Evolutionary conservation across 148 eudicot species (phyloP), one percentile per base, ranked within the genome.

Genomic region (Rhododendron mucronatum): DNA sequence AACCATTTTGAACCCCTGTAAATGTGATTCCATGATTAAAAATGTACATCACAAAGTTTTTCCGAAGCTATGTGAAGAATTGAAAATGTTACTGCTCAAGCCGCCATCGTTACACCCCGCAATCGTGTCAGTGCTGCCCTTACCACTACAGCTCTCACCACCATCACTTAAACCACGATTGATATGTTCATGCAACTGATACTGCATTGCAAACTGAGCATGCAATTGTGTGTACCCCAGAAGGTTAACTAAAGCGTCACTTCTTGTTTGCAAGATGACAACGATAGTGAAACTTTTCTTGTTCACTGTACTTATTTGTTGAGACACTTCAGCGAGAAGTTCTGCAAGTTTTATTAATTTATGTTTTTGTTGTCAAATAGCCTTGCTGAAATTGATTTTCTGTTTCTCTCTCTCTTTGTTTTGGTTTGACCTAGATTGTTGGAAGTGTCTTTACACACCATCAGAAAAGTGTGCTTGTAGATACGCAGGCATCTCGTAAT

Each of bases 401-500:
- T 71, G 39, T 71, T 71, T 30, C 3, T 4, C 8, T 3, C 75
- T 30, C 13, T 10, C 83, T 33, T 85, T 48, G 84, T 53, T 55
- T 44, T 84, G 53, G 65, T 86, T 41, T 16, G 77, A 74, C 90
- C 74, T 93, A 97, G 99, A 92, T 97, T 84, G 96, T 97, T 86
- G 99, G 99, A 88, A 90, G 92, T 77, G 81, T 94, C 50, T 97
- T 97, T 89, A 94, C 99, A 50, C 99, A 97, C 90, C 99, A 97
- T 88, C 99, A 97, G 94, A 97, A 97, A 91, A 95, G 99, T 90
- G 98, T 97, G 86, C 96, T 97, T 88, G 95, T 97, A 39, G 99
- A 97, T 90, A 93, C 98, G 26, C 99, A 97, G 90, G 99, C 95
- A 75, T 83, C 59, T 86, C 98, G 99, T 63, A 97, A 94, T 93